Conservation (phyloP, 495 filamentous ascomycete species). For the Talaromyces ruber region DNA sequence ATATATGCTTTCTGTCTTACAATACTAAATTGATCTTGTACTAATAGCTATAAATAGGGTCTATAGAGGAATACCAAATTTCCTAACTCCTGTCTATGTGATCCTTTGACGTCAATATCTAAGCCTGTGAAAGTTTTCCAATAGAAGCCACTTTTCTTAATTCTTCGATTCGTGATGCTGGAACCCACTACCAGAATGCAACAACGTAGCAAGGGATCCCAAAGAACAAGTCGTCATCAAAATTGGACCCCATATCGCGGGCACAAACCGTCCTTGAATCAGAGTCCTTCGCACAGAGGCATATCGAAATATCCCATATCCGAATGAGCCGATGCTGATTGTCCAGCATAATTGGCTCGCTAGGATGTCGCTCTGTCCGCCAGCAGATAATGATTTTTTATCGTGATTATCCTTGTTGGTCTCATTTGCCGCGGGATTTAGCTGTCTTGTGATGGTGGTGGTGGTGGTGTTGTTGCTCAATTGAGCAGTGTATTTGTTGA, state of each 20-base stretch:
- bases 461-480: neutral
- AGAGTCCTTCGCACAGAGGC: slow-evolving; percentile 18
- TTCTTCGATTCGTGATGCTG: neutral
- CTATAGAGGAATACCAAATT: neutral
- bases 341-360: slow-evolving; percentile 16
- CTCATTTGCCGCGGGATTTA: neutral
- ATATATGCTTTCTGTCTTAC: neutral
- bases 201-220: slow-evolving; percentile 6
- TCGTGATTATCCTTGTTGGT: neutral
- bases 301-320: slow-evolving; percentile 22
- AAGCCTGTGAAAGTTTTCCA: neutral
- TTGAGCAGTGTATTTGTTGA: neutral
- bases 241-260: slow-evolving; percentile 23
- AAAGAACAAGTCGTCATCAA: slow-evolving; percentile 17
- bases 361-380: slow-evolving; percentile 3
- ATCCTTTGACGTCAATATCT: neutral
- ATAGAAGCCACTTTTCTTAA: neutral
- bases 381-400: neutral
- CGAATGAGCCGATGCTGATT: slow-evolving; percentile 21
- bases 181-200: slow-evolving; percentile 6
- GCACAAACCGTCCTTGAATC: slow-evolving; percentile 18
- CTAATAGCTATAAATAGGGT: neutral
- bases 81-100: neutral
- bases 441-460: neutral
- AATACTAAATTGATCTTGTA: neutral